Evolutionary conservation across 73 alveolate species (phyloP).

Genomic region (Blepharisma stoltei): DNA sequence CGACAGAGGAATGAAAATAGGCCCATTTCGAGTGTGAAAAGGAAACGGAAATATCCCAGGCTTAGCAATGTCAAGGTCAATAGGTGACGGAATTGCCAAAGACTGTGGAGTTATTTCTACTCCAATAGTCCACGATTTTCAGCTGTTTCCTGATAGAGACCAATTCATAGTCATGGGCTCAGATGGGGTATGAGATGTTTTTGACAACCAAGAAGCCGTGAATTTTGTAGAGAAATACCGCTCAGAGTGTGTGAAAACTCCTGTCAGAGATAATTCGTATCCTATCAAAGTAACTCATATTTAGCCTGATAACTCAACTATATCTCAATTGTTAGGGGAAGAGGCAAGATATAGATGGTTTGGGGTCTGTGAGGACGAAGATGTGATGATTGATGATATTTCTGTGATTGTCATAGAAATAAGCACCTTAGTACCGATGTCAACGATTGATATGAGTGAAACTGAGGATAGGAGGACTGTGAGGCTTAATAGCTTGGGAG

Average conservation of each 20-base stretch:
- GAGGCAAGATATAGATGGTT: constrained; percentile 26
- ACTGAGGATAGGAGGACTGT: neutral
- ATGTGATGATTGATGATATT: constrained; percentile 27
- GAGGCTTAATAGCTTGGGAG: neutral
- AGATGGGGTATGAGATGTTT: constrained; percentile 31
- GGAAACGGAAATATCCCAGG: constrained; percentile 16
- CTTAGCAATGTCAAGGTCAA: constrained; percentile 31
- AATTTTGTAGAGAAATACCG: constrained; percentile 28
- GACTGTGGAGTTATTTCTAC: constrained; percentile 29
- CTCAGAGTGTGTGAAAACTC: neutral
- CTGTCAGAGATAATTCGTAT: neutral
- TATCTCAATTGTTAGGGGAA: constrained; percentile 7
- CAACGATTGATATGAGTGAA: neutral
- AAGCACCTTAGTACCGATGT: neutral
- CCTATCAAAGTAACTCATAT: constrained; percentile 1
- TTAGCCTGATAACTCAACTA: constrained; percentile 15
- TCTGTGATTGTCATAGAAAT: constrained; percentile 20
- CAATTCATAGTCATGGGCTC: constrained; percentile 10
- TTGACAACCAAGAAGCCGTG: neutral
- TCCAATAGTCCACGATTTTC: neutral
- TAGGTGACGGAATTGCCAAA: constrained; percentile 26
- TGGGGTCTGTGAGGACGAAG: constrained; percentile 21
- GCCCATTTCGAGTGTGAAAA: constrained; percentile 31
- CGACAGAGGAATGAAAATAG: constrained; percentile 24
- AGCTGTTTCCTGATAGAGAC: neutral